A percentile compares a stretch with the other conserved stretches of the same genome.
These are phyloP conservation scores for Talaromyces liani DNA, from an alignment of 495 filamentous ascomycete species.

Conservation along the genomic window DNA sequence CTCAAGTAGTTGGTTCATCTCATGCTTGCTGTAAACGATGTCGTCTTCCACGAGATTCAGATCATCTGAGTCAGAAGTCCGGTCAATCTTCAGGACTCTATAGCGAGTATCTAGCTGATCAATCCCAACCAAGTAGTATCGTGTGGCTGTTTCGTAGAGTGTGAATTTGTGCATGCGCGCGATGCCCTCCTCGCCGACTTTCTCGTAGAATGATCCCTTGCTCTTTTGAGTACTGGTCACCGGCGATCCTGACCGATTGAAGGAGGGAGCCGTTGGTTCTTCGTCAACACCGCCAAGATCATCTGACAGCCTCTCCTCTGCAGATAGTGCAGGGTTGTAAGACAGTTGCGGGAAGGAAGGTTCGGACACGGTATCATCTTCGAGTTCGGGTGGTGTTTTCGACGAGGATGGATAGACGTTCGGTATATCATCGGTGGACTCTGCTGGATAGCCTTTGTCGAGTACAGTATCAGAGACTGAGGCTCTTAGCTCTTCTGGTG, in stretches of 20 bases:
- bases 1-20: slow-evolving; percentile 88
- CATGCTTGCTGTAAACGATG: slow-evolving; percentile 83
- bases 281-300: slow-evolving; percentile 31
- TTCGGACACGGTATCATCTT: background rate
- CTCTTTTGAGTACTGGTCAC: slow-evolving; percentile 31
- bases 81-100: slow-evolving; percentile 88
- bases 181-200: slow-evolving; percentile 58
- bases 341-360: slow-evolving; percentile 10
- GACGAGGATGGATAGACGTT: background rate
- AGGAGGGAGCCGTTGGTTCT: slow-evolving; percentile 36
- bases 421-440: background rate
- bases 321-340: slow-evolving; percentile 19
- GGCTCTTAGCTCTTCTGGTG: background rate
- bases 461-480: slow-evolving; percentile 3
- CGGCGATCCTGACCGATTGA: slow-evolving; percentile 31
- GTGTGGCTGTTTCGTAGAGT: slow-evolving; percentile 84
- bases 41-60: slow-evolving; percentile 86
- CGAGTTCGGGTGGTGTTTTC: background rate
- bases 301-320: slow-evolving; percentile 19
- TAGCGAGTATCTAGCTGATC: slow-evolving; percentile 84
- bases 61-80: slow-evolving; percentile 73
- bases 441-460: background rate
- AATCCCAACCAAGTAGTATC: slow-evolving; percentile 89
- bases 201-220: slow-evolving; percentile 46
- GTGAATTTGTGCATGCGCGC: slow-evolving; percentile 93